Percentiles rank a stretch among this genome's conserved stretches.
These are phyloP conservation scores for Yamadazyma jaroonii DNA, from an alignment of 1,139 yeast species.

Conservation along the genomic window DNA sequence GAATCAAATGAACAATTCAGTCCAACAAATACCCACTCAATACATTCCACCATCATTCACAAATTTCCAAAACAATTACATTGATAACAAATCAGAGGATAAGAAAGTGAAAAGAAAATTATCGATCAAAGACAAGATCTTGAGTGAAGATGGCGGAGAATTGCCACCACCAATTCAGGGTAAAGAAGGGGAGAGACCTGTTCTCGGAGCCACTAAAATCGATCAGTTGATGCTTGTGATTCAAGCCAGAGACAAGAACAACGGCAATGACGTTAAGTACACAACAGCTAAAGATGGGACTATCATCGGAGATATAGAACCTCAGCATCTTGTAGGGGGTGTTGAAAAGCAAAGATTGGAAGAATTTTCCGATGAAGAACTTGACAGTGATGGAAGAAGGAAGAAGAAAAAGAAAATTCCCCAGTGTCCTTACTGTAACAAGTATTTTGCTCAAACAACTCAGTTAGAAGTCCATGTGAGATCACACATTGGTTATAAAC, in stretches of 20 bases:
- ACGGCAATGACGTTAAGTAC: conserved; percentile 47
- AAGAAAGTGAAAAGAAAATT: conserved; percentile 5
- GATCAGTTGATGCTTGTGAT: conserved; percentile 88
- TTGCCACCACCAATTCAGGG: conserved; percentile 9
- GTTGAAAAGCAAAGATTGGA: conserved; percentile 56
- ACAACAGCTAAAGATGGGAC: conserved; percentile 65
- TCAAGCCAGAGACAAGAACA: conserved; percentile 80
- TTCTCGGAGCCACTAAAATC: conserved; percentile 81
- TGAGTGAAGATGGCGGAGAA: conserved; percentile 2
- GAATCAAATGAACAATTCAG: neutral
- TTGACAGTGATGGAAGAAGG: conserved; percentile 18
- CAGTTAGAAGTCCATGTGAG: conserved; percentile 78
- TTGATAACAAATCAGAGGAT: conserved; percentile 1
- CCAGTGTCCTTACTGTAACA: conserved; percentile 68
- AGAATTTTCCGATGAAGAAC: conserved; percentile 19
- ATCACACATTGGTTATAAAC: conserved; percentile 75
- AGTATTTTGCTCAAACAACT: conserved; percentile 69
- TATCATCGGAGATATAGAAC: conserved; percentile 31
- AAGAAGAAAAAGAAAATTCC: conserved; percentile 47
- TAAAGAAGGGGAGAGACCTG: conserved; percentile 47
- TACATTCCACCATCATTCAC: conserved; percentile 11
- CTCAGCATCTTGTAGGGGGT: conserved; percentile 68
- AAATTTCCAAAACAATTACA: conserved; percentile 8
- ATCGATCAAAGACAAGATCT: conserved; percentile 4
- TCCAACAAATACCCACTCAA: conserved; percentile 7